Conservation (phyloP, 208 protist genomes). For the Trypanosomatidae sp. region DNA sequence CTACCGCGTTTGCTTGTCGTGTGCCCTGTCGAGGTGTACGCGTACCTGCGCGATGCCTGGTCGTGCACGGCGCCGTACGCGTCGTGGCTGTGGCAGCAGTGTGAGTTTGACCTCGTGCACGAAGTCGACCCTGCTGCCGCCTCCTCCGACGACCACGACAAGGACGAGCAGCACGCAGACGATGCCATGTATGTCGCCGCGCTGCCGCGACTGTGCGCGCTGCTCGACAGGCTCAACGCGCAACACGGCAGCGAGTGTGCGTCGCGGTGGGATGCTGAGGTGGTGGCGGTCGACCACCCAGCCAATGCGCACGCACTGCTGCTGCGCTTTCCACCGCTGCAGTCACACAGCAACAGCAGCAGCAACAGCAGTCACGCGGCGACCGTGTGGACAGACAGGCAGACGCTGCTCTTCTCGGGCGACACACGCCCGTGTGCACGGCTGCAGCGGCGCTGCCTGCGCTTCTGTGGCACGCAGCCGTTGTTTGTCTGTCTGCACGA, state of each 20-base stretch:
- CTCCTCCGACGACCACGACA: neutral
- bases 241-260: neutral
- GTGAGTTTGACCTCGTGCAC: conserved; percentile 1
- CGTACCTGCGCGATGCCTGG: conserved; percentile 47
- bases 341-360: neutral
- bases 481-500: conserved; percentile 87
- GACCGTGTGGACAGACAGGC: conserved; percentile 4
- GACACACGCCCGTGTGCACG: conserved; percentile 74
- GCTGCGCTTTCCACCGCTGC: conserved; percentile 43
- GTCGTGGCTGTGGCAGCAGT: conserved; percentile 31
- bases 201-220: too few species aligned
- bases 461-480: conserved; percentile 15
- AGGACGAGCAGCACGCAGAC: neutral
- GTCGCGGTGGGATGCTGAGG: conserved; percentile 41
- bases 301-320: conserved; percentile 78
- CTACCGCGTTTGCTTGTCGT: conserved; percentile 28
- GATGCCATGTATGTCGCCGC: neutral
- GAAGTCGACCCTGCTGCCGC: neutral
- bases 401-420: conserved; percentile 80
- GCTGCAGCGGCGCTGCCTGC: conserved; percentile 45
- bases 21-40: conserved; percentile 58
- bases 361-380: neutral
- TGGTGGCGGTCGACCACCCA: conserved; percentile 73
- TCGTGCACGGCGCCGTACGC: conserved; percentile 15
- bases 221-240: neutral